Evolutionary conservation across 2,329 filamentous ascomycete genomes (phyloP), one percentile per base, ranked within the genome.

Genomic region (Colletotrichum abscissum): DNA sequence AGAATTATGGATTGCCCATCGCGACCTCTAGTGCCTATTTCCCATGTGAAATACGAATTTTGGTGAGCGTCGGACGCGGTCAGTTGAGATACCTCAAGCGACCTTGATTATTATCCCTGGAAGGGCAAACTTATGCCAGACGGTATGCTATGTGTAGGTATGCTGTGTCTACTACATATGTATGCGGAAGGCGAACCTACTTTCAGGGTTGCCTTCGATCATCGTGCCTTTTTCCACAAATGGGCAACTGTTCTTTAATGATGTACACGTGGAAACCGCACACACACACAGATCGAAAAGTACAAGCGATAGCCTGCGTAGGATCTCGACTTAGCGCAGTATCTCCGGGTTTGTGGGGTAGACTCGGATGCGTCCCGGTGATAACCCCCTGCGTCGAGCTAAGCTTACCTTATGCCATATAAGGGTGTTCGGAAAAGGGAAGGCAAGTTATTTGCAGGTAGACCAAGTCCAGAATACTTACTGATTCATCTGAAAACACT

Each of bases 161-260:
- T 49, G 42, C 19, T 49, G 19, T 22, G 8, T 22, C 42, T 49
- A 3, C 19, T 19, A 22, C 19, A n/a, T 19, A 49, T 49, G 19
- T 4, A 49, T n/a, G 19, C 42, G 19, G 42, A 49, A 4, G 30
- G 22, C 11, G 5, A 5, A 22, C 5, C n/a, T 24, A 12, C 1
- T 38, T 22, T 35, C 30, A 8, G 30, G n/a, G n/a, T 38, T 19
- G 9, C n/a, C 56, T 58, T 30, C 9, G n/a, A 58, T 58, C 19
- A 4, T 58, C 3, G 14, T n/a, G 55, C 22, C 57, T 33, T 72
- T 67, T 72, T 68, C 69, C 69, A 72, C 64, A 63, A 72, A 72
- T 72, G 42, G 52, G 63, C 19, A 19, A 54, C 4, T 26, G 35
- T 24, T 33, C n/a, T 33, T 19, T 26, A 0, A n/a, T 28, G 38